A percentile compares a stretch with the other conserved stretches of the same genome.
These are phyloP conservation scores for Rugosomyces carneus DNA, from an alignment of 1,284 basidiomycete genomes.

Conservation along the genomic window DNA sequence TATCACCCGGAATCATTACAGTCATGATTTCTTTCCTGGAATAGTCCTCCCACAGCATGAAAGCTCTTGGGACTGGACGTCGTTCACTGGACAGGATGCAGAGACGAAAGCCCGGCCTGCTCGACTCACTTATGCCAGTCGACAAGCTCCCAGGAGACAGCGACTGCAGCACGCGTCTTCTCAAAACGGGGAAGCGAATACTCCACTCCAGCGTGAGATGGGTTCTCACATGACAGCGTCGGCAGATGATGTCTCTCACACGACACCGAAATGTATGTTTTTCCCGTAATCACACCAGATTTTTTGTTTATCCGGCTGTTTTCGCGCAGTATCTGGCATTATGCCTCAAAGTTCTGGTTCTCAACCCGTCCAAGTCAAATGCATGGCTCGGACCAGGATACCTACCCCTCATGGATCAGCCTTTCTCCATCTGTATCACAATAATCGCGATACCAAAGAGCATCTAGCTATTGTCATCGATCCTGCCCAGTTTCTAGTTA, in stretches of 20 bases:
- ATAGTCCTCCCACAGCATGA: constrained; percentile 46
- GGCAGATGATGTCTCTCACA: no score
- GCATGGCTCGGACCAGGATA: constrained; percentile 95
- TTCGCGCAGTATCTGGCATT: constrained; percentile 16
- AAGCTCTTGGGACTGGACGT: constrained; percentile 53
- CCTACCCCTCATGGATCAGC: constrained; percentile 94
- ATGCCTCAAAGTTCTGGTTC: constrained; percentile 12
- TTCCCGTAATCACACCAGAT: constrained; percentile 22
- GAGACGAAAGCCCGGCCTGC: constrained; percentile 34
- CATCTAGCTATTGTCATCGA: constrained; percentile 98
- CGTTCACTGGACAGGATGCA: constrained; percentile 39
- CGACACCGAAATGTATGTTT: constrained; percentile 29
- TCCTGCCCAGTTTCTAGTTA: constrained; percentile 65
- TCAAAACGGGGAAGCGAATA: constrained; percentile 33
- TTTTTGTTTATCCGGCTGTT: constrained; percentile 21
- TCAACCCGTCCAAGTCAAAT: constrained; percentile 58
- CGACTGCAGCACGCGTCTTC: constrained; percentile 31
- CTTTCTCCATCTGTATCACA: constrained; percentile 94
- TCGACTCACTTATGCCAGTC: constrained; percentile 56
- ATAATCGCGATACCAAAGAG: constrained; percentile 87
- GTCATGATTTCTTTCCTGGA: constrained; percentile 64
- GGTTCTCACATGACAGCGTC: constrained; percentile 24
- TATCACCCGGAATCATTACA: constrained; percentile 72
- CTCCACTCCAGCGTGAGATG: constrained; percentile 23
- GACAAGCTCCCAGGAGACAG: constrained; percentile 63